Conservation (phyloP, 2,329 filamentous ascomycete genomes). For the Botrytis fabae region DNA sequence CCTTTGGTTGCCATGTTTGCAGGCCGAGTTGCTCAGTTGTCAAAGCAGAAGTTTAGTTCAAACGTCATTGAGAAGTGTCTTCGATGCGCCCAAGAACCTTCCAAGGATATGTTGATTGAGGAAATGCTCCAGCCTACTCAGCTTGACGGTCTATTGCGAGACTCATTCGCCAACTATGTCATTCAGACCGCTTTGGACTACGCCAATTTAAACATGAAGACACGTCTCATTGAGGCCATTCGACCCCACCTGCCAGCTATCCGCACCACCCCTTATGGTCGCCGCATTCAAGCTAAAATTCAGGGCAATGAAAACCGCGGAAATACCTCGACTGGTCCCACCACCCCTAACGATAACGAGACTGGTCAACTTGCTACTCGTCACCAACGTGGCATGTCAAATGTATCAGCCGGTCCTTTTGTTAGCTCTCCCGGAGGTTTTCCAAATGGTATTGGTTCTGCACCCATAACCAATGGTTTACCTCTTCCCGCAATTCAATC, state of each 20-base stretch:
- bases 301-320: constrained; percentile 53
- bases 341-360: constrained; percentile 36
- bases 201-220: constrained; percentile 70
- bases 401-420: constrained; percentile 35
- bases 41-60: constrained; percentile 98
- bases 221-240: constrained; percentile 77
- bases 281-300: constrained; percentile 90
- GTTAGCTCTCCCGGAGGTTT: constrained; percentile 33
- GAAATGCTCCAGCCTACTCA: constrained; percentile 77
- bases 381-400: constrained; percentile 40
- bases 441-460: constrained; percentile 35
- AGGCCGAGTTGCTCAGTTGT: constrained; percentile 68
- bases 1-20: constrained; percentile 81
- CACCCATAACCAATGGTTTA: constrained; percentile 29
- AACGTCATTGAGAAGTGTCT: constrained; percentile 98
- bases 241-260: constrained; percentile 82
- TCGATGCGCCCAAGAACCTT: constrained; percentile 73
- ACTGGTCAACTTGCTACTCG: constrained; percentile 35
- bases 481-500: constrained; percentile 28
- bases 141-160: constrained; percentile 84
- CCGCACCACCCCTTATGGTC: constrained; percentile 88
- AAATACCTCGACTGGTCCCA: constrained; percentile 38
- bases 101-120: constrained; percentile 78
- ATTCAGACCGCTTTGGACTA: constrained; percentile 94
- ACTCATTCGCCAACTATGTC: constrained; percentile 96